phyloP scores from a whole-genome alignment of 2,329 filamentous ascomycete genomes.

The Zalaria obscura region DNA sequence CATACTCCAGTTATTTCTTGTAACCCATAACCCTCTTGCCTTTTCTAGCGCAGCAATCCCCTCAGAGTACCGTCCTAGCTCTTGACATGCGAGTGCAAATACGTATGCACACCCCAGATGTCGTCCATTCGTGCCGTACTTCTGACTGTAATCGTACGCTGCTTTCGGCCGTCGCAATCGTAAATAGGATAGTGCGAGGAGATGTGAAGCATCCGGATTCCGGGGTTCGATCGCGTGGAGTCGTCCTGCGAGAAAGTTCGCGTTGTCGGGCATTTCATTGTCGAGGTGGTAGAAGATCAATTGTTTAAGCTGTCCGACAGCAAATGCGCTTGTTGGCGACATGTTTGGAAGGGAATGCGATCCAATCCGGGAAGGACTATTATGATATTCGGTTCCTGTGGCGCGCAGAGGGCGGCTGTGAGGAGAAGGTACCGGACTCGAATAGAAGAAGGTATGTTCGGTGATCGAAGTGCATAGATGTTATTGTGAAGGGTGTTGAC shows the following conservation, averaged over 20 bases:
- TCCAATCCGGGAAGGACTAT: too few relatives aligned
- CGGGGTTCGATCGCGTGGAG: constrained; percentile 72
- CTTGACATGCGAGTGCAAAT: constrained; percentile 78
- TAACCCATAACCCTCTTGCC: constrained; percentile 59
- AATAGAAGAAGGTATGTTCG: too few relatives aligned
- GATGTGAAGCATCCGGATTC: constrained; percentile 65
- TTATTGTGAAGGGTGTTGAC: too few relatives aligned
- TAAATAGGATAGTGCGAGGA: constrained; percentile 73
- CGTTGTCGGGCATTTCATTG: constrained; percentile 78
- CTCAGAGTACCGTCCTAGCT: constrained; percentile 63
- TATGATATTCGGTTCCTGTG: too few relatives aligned
- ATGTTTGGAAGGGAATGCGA: constrained; percentile 20
- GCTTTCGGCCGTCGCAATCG: constrained; percentile 71
- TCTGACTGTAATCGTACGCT: constrained; percentile 70
- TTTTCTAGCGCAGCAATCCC: constrained; percentile 77
- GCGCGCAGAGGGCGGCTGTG: too few relatives aligned
- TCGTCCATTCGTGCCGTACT: constrained; percentile 51
- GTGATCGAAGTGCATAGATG: too few relatives aligned
- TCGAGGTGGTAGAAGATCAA: constrained; percentile 67
- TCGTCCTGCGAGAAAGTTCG: constrained; percentile 83
- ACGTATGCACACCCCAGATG: constrained; percentile 84
- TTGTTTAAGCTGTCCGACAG: constrained; percentile 47
- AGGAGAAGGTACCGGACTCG: too few relatives aligned
- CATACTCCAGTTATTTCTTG: constrained; percentile 65
- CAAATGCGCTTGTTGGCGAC: constrained; percentile 40